Conservation (phyloP, 1,139 yeast genomes). For the Yamadazyma diddensiae region DNA sequence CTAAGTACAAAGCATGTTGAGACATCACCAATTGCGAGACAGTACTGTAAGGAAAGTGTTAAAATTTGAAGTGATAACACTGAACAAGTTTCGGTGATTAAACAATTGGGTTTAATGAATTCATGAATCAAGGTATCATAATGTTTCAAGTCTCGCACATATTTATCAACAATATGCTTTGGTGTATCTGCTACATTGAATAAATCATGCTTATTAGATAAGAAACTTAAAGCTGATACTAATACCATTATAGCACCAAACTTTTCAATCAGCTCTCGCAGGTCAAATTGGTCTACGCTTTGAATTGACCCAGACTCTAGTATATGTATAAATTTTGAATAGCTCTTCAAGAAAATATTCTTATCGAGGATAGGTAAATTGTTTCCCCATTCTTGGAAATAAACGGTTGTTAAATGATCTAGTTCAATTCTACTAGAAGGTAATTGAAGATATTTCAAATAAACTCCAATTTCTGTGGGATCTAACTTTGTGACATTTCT, state of each 20-base stretch:
- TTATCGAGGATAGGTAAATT: conserved; percentile 68
- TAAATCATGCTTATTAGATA: conserved; percentile 33
- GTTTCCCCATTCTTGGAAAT: conserved; percentile 78
- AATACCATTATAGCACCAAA: conserved; percentile 62
- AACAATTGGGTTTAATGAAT: conserved; percentile 50
- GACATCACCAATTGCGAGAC: conserved; percentile 70
- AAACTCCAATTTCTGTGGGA: conserved; percentile 37
- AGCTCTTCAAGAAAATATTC: conserved; percentile 58
- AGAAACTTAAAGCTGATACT: conserved; percentile 56
- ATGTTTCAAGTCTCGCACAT: conserved; percentile 24
- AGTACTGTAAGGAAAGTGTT: conserved; percentile 66
- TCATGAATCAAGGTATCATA: conserved; percentile 53
- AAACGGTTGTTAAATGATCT: conserved; percentile 56
- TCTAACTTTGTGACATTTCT: conserved; percentile 24
- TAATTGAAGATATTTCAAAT: conserved; percentile 43
- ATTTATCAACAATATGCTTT: conserved; percentile 17
- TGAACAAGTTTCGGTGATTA: conserved; percentile 55
- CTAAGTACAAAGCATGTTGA: conserved; percentile 72
- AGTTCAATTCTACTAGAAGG: conserved; percentile 54
- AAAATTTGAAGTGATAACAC: conserved; percentile 70
- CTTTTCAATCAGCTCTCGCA: conserved; percentile 42
- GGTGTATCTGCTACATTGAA: conserved; percentile 16
- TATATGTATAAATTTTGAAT: conserved; percentile 44
- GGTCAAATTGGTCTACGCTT: conserved; percentile 14
- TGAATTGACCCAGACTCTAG: conserved; percentile 26